A percentile compares a stretch with the other conserved stretches of the same genome.
Evolutionary conservation across 1,284 basidiomycete species (phyloP).

Genomic region (Trametes pubescens): DNA sequence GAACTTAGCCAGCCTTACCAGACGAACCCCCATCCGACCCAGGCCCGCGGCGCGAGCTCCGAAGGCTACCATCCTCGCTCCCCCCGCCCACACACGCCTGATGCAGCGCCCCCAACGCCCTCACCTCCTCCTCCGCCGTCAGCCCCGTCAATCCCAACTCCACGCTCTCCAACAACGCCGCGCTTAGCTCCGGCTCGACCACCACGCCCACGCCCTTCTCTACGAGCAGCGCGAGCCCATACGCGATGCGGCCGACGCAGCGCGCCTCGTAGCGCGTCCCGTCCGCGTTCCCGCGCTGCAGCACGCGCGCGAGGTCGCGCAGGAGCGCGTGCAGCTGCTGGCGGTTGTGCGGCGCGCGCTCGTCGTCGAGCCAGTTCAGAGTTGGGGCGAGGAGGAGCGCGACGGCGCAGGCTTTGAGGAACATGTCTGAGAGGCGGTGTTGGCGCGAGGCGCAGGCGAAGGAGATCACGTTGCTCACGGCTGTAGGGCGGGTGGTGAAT

Average conservation of each 20-base stretch:
- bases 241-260: slow-evolving; percentile 14
- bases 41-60: not conserved
- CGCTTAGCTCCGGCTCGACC: slow-evolving; percentile 12
- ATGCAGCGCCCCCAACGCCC: not conserved
- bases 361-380: slow-evolving; percentile 9
- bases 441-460: slow-evolving; percentile 19
- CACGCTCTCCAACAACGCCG: slow-evolving; percentile 18
- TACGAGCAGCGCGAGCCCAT: slow-evolving; percentile 14
- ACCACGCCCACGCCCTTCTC: slow-evolving; percentile 14
- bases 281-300: slow-evolving; percentile 19
- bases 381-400: slow-evolving; percentile 16
- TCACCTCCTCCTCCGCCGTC: slow-evolving; percentile 11
- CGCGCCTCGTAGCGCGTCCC: slow-evolving; percentile 5
- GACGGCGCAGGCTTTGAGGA: slow-evolving; percentile 22
- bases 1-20: too few species aligned
- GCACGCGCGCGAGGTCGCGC: slow-evolving; percentile 19
- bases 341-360: slow-evolving; percentile 2
- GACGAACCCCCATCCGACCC: not conserved
- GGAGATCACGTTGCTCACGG: slow-evolving; percentile 16
- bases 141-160: slow-evolving; percentile 20
- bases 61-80: not conserved
- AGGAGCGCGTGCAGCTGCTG: slow-evolving; percentile 19
- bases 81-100: not conserved
- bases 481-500: slow-evolving; percentile 1
- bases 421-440: slow-evolving; percentile 15